Percentiles rank a stretch among this genome's conserved stretches.
Evolutionary conservation across 371 early-diverging fungal species (phyloP).

Genomic region (Saksenaea oblongispora): DNA sequence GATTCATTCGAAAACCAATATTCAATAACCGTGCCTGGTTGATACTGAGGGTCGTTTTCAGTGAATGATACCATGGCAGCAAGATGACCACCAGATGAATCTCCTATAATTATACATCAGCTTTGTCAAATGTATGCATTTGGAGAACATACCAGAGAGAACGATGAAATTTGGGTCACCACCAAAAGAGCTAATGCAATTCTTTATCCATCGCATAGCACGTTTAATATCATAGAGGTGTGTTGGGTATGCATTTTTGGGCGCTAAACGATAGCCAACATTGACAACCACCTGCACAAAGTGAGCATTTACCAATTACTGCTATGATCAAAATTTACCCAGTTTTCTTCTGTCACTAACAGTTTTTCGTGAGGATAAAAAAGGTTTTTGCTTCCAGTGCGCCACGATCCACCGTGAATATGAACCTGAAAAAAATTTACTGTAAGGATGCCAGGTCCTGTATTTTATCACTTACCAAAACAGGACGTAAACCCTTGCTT

Average conservation of each 20-base stretch:
- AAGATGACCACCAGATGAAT: constrained; percentile 72
- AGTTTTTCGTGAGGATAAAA: constrained; percentile 48
- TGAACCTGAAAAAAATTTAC: constrained; percentile 40
- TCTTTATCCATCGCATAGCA: constrained; percentile 71
- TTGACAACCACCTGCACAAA: constrained; percentile 61
- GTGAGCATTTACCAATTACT: constrained; percentile 10
- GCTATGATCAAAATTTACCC: constrained; percentile 21
- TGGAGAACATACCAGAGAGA: constrained; percentile 42
- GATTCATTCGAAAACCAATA: not conserved
- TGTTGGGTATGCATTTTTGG: constrained; percentile 58
- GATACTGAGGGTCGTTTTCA: constrained; percentile 59
- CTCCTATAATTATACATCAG: constrained; percentile 32
- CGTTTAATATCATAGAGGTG: constrained; percentile 75
- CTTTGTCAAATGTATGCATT: not conserved
- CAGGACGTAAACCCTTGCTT: constrained; percentile 34
- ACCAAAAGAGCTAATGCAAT: constrained; percentile 62
- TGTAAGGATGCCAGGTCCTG: not conserved
- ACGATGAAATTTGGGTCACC: constrained; percentile 72
- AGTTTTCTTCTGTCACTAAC: constrained; percentile 33
- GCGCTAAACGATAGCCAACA: constrained; percentile 64
- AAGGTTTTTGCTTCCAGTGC: constrained; percentile 48
- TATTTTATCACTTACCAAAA: constrained; percentile 31
- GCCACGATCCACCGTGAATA: constrained; percentile 73
- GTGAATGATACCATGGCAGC: constrained; percentile 69
- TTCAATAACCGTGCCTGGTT: constrained; percentile 33